Conservation (phyloP, 768 basidiomycete genomes). For the Leucocoprinus sp. region DNA sequence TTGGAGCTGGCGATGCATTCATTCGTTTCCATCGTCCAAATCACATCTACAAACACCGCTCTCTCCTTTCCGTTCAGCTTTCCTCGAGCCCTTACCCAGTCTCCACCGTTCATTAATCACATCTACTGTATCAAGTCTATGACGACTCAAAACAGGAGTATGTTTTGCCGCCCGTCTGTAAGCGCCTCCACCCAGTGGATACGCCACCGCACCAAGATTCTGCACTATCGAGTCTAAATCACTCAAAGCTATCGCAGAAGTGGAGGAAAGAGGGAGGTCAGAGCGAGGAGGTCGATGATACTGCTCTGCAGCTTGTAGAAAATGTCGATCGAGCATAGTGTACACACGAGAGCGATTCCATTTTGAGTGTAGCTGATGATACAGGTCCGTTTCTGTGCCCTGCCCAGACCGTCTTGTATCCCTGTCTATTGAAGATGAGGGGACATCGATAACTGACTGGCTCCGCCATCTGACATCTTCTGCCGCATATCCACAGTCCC, state of each 20-base stretch:
- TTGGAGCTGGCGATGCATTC: too few species aligned
- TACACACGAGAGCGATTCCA: conserved; percentile 57
- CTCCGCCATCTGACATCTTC: conserved; percentile 68
- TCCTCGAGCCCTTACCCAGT: conserved; percentile 50
- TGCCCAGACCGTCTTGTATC: conserved; percentile 16
- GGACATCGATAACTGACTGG: conserved; percentile 26
- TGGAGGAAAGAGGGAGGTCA: conserved; percentile 23
- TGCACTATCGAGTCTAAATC: too few species aligned
- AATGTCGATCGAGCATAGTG: conserved; percentile 57
- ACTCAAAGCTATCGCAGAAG: too few species aligned
- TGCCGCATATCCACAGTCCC: conserved; percentile 75
- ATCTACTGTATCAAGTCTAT: conserved; percentile 62
- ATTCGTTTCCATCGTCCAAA: conserved; percentile 16
- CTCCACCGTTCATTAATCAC: conserved; percentile 76
- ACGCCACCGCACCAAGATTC: conserved; percentile 18
- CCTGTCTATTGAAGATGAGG: conserved; percentile 15
- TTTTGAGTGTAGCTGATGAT: conserved; percentile 44
- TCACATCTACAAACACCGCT: too few species aligned
- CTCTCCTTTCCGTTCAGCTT: conserved; percentile 24
- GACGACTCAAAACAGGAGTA: conserved; percentile 55
- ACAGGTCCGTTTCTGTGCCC: conserved; percentile 24
- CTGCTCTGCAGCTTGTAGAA: conserved; percentile 44
- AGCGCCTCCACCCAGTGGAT: conserved; percentile 69
- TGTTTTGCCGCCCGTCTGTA: conserved; percentile 57
- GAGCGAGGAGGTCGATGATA: conserved; percentile 38